Base-by-base conservation (phyloP, 192 early-diverging fungal genomes). In the Spinellus fusiger region DNA sequence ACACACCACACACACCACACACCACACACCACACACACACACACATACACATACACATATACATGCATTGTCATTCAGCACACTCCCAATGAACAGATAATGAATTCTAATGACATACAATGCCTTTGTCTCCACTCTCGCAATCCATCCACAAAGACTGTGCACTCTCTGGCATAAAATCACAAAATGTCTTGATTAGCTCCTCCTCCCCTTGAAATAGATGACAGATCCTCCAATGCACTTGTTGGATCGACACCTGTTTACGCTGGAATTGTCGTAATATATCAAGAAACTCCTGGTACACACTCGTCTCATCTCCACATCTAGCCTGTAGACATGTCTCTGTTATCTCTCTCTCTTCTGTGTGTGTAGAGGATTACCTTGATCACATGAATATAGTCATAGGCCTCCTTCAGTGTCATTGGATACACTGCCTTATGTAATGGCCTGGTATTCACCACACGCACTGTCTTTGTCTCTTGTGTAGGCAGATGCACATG, bases 321-420 rank as follows among this genome's bases (percentile, higher is more conserved):
- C 93, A 98, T 12, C 93, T 89, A 64, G 88, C 93, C 84, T 98
- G n/a, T n/a, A n/a, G n/a, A n/a, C n/a, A n/a, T n/a, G n/a, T n/a
- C n/a, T n/a, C n/a, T n/a, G n/a, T n/a, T n/a, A n/a, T n/a, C n/a
- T n/a, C n/a, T n/a, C n/a, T n/a, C n/a, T n/a, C n/a, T n/a, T n/a
- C n/a, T n/a, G n/a, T n/a, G n/a, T n/a, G n/a, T n/a, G n/a, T n/a
- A n/a, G n/a, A n/a, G n/a, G n/a, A n/a, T n/a, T n/a, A n/a, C n/a
- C n/a, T n/a, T 97, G 46, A 99, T 99, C 18, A 96, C 97, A 64
- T 98, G 94, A 55, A 92, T 89, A 64, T 98, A 99, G 69, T 99
- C 96, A 7, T 97, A 85, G 0, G 93, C 93, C 12, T 81, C 80
- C 32, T 80, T 80, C 48, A 81, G 82, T 31, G 40, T 25, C 31